These are phyloP conservation scores for Paecilomyces fulvus DNA, from an alignment of 2,329 filamentous ascomycete genomes.

Conservation along the genomic window DNA sequence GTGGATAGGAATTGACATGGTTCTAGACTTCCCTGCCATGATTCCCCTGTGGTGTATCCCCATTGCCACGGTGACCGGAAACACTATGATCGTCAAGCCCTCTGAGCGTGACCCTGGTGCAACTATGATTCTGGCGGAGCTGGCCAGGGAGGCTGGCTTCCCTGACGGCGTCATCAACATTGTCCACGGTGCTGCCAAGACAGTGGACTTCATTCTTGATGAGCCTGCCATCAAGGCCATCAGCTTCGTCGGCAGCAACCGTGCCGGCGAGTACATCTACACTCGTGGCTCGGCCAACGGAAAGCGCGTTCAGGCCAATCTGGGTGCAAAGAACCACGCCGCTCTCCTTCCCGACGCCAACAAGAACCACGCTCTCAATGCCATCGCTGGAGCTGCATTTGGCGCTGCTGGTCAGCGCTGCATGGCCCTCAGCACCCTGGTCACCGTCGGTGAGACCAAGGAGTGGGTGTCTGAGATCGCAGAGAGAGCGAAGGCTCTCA, in stretches of 20 bases:
- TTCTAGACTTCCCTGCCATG: slow-evolving; percentile 59
- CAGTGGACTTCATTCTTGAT: slow-evolving; percentile 58
- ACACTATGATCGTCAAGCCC: slow-evolving; percentile 54
- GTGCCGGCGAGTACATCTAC: slow-evolving; percentile 59
- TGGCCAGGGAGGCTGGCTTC: slow-evolving; percentile 52
- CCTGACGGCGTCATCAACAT: slow-evolving; percentile 57
- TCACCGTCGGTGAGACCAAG: slow-evolving; percentile 55
- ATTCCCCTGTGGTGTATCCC: slow-evolving; percentile 62
- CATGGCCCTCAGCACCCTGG: slow-evolving; percentile 57
- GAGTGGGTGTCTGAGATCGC: slow-evolving; percentile 56
- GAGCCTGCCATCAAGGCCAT: slow-evolving; percentile 59
- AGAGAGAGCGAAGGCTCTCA: slow-evolving; percentile 51
- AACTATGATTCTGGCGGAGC: slow-evolving; percentile 53
- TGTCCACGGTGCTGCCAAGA: slow-evolving; percentile 53
- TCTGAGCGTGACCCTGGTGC: slow-evolving; percentile 56
- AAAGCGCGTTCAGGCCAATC: slow-evolving; percentile 58
- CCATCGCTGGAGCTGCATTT: slow-evolving; percentile 58
- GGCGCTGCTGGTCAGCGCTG: slow-evolving; percentile 59
- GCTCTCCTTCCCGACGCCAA: slow-evolving; percentile 57
- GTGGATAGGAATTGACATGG: slow-evolving; percentile 12
- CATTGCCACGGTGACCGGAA: slow-evolving; percentile 53
- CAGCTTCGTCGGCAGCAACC: slow-evolving; percentile 57
- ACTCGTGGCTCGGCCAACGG: slow-evolving; percentile 52
- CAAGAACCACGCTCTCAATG: slow-evolving; percentile 57
- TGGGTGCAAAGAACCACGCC: slow-evolving; percentile 61